Evolutionary conservation across 371 early-diverging fungal genomes (phyloP), one percentile per base, ranked within the genome.

Genomic region (Blakeslea trispora): DNA sequence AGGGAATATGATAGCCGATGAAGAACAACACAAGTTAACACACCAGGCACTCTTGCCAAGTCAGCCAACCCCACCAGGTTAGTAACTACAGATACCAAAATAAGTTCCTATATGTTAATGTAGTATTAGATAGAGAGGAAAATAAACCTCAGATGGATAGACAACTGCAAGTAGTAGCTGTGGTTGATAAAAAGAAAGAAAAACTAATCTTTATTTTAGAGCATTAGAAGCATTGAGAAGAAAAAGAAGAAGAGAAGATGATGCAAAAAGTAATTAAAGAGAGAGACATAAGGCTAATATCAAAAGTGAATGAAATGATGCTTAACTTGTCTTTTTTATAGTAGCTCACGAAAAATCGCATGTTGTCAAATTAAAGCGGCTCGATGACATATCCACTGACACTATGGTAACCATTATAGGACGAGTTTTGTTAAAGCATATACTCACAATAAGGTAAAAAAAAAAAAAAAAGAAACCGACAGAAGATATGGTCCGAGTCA

Each of bases 401-500:
- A 19, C 40, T n/a, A n/a, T n/a, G n/a, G n/a, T n/a, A n/a, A n/a
- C n/a, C n/a, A n/a, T n/a, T n/a, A n/a, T n/a, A n/a, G n/a, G n/a
- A n/a, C n/a, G n/a, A n/a, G n/a, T n/a, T n/a, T n/a, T n/a, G n/a
- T n/a, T n/a, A n/a, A n/a, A n/a, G n/a, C n/a, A n/a, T n/a, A n/a
- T n/a, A n/a, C n/a, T n/a, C n/a, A n/a, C n/a, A n/a, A n/a, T n/a
- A n/a, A n/a, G n/a, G n/a, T n/a, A n/a, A n/a, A n/a, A n/a, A n/a
- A 61, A 48, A 49, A 50, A 61, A 34, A 41, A 49, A 6, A 50
- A n/a, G 39, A 18, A 31, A 47, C 19, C 45, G 44, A 18, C 46
- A 5, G 60, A 69, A 39, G 66, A 74, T 31, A 71, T 76, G 64
- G 72, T 74, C 14, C 63, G 76, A 24, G 79, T 79, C 5, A 79